Base-by-base conservation (phyloP, 768 basidiomycete genomes). In the Mycena albidolilacea region DNA sequence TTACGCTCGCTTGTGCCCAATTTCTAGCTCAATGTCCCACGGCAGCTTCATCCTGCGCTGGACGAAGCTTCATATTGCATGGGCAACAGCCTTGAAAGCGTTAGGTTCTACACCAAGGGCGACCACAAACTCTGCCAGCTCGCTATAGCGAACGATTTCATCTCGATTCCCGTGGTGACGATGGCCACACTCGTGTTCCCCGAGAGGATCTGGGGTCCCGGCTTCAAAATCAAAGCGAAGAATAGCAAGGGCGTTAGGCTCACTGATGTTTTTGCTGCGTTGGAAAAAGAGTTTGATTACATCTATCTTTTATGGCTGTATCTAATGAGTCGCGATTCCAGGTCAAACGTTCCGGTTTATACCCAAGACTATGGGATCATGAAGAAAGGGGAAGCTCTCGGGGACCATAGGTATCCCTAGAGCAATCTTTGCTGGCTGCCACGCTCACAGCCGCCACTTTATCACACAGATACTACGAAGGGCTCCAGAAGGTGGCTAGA, bases 21-120 rank as follows among this genome's bases (percentile, higher is more conserved):
- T 30, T 5, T 59, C 23, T 2, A n/a, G 19, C 10, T 23, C 23
- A 4, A 52, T n/a, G 7, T 6, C 17, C 10, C 5, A n/a, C 48
- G 17, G n/a, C 12, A 68, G 67, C 38, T 68, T 3, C 67, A 68
- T 43, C 67, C 67, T 10, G 67, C 67, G 1, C 30, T 68, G n/a
- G n/a, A 68, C 15, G 23, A 17, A 6, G 38, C 48, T 9, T 68
- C 59, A 5, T 68, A 50, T 23, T n/a, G 12, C 6, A 35, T 68
- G n/a, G 67, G 67, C 10, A 0, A 15, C 3, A 37, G 12, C 11
- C 3, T 58, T 17, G n/a, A 60, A 1, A 2, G 1, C 35, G 59
- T 39, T 7, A 35, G 15, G 5, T 60, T 59, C 35, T 59, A 21
- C 8, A 17, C 17, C 21, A 10, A 38, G 37, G 17, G 39, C 38